Base-by-base conservation (phyloP, 2,329 filamentous ascomycete genomes). In the Alternaria panax region DNA sequence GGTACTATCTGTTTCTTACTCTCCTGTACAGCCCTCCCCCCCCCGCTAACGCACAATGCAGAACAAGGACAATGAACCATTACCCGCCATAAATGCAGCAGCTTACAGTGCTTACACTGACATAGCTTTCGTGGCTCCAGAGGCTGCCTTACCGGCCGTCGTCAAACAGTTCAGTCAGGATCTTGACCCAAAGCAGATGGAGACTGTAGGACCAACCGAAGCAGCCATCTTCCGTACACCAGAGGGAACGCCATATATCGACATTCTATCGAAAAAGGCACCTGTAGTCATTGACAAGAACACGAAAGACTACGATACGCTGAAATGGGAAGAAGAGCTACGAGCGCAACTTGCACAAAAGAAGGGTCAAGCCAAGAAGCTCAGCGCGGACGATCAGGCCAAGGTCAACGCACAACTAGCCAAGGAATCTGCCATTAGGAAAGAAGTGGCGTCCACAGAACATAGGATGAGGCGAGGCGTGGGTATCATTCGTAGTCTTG, bases 321-420 rank as follows among this genome's bases (percentile, higher is more conserved):
- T 97, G 40, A 97, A 97, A 78, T 99, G 96, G 95, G 95, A 99
- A 78, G 91, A 94, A 75, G 95, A 99, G 65, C 84, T 99, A 7
- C 86, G 93, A 57, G 85, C 88, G 38, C 92, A 97, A 70, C 80
- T 99, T 40, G 93, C 93, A n/a, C 86, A 92, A 74, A 99, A 98
- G 82, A 97, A 94, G 78, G 94, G 94, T 1, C 87, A 91, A 60
- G 88, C 92, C 69, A 94, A 93, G 81, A 99, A 97, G 79, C 87
- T 98, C 9, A 95, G 92, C 0, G 80, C 92, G 0, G 95, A 98
- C 34, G 94, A 99, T 72, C 90, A 90, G 66, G 87, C 90, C 28
- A 98, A 97, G 78, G 91, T 98, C 57, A 94, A 95, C 52, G 90
- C 92, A 7, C 95, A 99, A 72, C 82, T 98, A 25, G 90, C 88